phyloP scores from a whole-genome alignment of 2,329 filamentous ascomycete genomes.

The Colletotrichum coccodes region DNA sequence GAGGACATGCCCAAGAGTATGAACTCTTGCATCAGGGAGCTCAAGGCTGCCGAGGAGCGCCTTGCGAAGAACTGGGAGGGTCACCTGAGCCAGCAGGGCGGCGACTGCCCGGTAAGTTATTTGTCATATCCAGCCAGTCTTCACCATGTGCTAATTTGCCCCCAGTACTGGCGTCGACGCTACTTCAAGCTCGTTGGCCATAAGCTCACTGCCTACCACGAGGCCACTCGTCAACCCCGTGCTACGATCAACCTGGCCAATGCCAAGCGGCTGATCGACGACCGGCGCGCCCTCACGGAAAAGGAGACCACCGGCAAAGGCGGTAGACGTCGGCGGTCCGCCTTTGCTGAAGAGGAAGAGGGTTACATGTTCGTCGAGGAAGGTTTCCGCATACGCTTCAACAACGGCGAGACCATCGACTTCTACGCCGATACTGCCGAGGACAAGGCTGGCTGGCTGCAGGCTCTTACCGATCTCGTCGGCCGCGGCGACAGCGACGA shows the following conservation, averaged over 20 bases:
- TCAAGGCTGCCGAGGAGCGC: constrained; percentile 88
- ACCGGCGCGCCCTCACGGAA: constrained; percentile 84
- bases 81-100: constrained; percentile 93
- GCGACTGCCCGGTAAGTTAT: constrained; percentile 90
- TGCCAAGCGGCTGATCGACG: constrained; percentile 92
- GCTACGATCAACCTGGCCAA: constrained; percentile 97
- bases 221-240: constrained; percentile 92
- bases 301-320: constrained; percentile 82
- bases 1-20: constrained; percentile 99
- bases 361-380: constrained; percentile 99
- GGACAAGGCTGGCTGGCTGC: constrained; percentile 96
- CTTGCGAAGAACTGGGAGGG: constrained; percentile 86
- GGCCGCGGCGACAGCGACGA: constrained; percentile 65
- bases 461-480: constrained; percentile 79
- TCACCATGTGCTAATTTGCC: constrained; percentile 48
- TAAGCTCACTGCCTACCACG: constrained; percentile 95
- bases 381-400: constrained; percentile 98
- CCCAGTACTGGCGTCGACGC: constrained; percentile 93
- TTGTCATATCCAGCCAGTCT: constrained; percentile 29
- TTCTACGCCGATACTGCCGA: constrained; percentile 92
- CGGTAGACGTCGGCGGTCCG: constrained; percentile 87
- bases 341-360: constrained; percentile 97
- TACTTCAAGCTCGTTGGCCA: constrained; percentile 95
- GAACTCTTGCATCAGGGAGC: constrained; percentile 93
- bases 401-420: constrained; percentile 97